Base-by-base conservation (phyloP, 805 yeast species). In the Starmerella floricola region DNA sequence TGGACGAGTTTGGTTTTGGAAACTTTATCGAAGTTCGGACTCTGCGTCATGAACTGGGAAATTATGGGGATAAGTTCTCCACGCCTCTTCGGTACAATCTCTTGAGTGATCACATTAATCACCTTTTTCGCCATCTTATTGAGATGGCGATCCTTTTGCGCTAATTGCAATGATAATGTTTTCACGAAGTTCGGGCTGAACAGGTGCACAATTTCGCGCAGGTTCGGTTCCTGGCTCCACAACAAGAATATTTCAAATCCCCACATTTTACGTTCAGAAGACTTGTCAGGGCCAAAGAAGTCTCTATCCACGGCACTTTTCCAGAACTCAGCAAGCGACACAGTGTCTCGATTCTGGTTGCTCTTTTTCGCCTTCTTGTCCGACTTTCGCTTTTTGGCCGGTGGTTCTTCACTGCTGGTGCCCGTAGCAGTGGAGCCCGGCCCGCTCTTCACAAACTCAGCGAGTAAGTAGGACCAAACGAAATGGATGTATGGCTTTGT, bases 201-300 rank as follows among this genome's bases (percentile, higher is more conserved):
- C 8, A 65, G 37, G 6, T 38, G 29, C 8, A 32, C 39, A 11
- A 58, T 41, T 19, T 47, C 34, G 3, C 52, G 34, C 10, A 55
- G 41, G 2, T 59, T 49, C 6, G 58, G 51, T 6, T 47, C 42
- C 33, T 59, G 55, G 6, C 78, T 56, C 42, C 76, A 67, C 39
- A 68, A 63, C 32, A 62, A 67, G 47, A 87, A 75, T 10, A 86
- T 71, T 51, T 81, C 81, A 53, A 87, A 75, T 0, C 95, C 97
- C 72, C 84, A 73, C 59, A 71, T 82, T 58, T 87, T 88, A 44
- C 95, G 68, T 59, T 87, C 96, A 26, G 78, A 73, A 1, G 95
- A 85, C 0, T 95, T 69, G 49, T 78, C 74, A 29, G 74, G 75
- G 4, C 82, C 67, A 52, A 88, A 87, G 46, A 82, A 73, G 3